Evolutionary conservation across 257 asterid species (phyloP), one percentile per base, ranked within the genome.

Genomic region (Nicotiana otophora): DNA sequence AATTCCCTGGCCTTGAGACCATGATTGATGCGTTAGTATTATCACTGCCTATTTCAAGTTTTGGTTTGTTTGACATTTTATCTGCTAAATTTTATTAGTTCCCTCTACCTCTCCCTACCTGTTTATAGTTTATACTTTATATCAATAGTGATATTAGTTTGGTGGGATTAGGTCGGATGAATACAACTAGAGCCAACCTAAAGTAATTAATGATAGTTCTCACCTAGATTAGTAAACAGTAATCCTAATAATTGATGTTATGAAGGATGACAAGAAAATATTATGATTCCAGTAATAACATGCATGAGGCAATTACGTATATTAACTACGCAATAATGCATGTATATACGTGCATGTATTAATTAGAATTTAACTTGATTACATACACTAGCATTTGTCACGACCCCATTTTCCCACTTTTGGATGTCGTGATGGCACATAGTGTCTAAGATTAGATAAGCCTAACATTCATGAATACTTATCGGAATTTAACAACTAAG

Each of bases 11-110:
- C 26, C 26, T 63, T 23, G 31, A 63, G 31, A 33, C 26, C 16
- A 23, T 63, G 69, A 63, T 23, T 63, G 34, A 39, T 0, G 70
- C 23, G 70, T 20, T 14, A 12, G 15, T 23, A 63, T 7, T 23
- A 30, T 66, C 75, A 66, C 75, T 30, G 19, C 80, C 42, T 75
- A 74, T 77, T 77, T 78, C 30, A 78, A 78, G 58, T 62, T 78
- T 33, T 78, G 16, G 26, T 58, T 58, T 78, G 39, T 19, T 34
- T 78, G 70, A 10, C 82, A 78, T 78, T 34, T 78, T 78, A 78
- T n/a, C 69, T 78, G 4, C 82, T 30, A 34, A 62, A 78, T 2
- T 42, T 55, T 30, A 33, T 57, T 31, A 39, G 57, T 39, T n/a
- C 78, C 1, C 57, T 39, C 63, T 31, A 57, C 67, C 67, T 55